These are phyloP conservation scores for Alternaria gaisen DNA, from an alignment of 2,329 filamentous ascomycete species.

Conservation along the genomic window DNA sequence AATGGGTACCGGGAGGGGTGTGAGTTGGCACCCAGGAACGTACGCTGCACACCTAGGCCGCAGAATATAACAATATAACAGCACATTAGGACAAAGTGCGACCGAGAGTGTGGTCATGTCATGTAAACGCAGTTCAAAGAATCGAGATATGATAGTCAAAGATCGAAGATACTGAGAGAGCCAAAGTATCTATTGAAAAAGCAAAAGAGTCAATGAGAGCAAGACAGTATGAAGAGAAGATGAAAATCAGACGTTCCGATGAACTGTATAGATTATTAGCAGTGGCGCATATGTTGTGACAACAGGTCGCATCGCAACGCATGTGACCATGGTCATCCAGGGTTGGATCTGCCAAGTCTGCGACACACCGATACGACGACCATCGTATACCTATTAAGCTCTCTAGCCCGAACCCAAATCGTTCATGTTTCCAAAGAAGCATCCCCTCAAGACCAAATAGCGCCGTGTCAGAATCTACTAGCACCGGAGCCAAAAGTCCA, in stretches of 20 bases:
- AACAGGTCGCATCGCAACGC: background rate
- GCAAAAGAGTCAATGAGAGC: background rate
- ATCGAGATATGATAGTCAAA: too few species aligned
- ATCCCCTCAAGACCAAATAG: background rate
- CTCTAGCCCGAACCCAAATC: background rate
- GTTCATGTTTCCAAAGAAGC: background rate
- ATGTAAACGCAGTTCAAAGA: too few species aligned
- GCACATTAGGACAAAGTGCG: too few species aligned
- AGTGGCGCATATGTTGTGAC: background rate
- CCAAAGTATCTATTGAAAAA: background rate
- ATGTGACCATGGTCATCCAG: background rate
- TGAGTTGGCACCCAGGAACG: too few species aligned
- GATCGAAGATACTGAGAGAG: rapidly evolving
- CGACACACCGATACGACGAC: background rate
- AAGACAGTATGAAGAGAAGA: background rate
- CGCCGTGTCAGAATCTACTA: background rate
- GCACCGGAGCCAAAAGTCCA: background rate
- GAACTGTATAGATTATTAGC: background rate
- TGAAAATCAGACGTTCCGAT: background rate
- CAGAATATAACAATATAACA: too few species aligned
- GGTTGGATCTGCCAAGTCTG: background rate
- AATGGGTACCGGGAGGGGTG: too few species aligned
- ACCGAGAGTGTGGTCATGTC: background rate
- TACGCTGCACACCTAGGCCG: too few species aligned
- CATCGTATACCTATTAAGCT: background rate